These are phyloP conservation scores for Cladosporium sp. DNA, from an alignment of 2,329 filamentous ascomycete genomes.

Conservation along the genomic window DNA sequence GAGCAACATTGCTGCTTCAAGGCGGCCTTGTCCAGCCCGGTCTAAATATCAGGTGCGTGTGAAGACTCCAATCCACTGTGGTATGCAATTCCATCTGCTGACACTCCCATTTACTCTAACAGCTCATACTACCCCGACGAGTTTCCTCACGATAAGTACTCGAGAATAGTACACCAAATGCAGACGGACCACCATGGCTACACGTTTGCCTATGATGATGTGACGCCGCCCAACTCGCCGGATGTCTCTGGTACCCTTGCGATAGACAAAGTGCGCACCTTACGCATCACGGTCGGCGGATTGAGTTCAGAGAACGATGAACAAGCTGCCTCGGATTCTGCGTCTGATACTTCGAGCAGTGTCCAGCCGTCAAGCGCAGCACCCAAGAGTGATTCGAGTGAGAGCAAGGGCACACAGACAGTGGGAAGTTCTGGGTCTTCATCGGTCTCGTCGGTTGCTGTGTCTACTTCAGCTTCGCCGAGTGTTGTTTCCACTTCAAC, in stretches of 20 bases:
- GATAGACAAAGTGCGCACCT: conserved; percentile 50
- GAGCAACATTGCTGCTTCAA: conserved; percentile 59
- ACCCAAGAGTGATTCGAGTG: neutral
- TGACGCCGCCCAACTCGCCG: conserved; percentile 43
- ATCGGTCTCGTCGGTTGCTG: too few species aligned
- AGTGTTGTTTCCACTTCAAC: too few species aligned
- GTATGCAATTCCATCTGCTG: neutral
- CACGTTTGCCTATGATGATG: conserved; percentile 66
- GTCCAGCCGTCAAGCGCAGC: neutral
- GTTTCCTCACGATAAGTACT: conserved; percentile 48
- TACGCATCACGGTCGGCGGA: conserved; percentile 16
- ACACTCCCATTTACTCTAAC: neutral
- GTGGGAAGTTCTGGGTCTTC: neutral
- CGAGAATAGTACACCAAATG: conserved; percentile 56
- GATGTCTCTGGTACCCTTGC: conserved; percentile 40
- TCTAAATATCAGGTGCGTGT: conserved; percentile 19
- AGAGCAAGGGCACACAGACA: neutral
- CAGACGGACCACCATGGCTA: conserved; percentile 60
- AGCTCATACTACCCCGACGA: conserved; percentile 41
- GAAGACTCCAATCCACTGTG: neutral
- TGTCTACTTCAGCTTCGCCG: too few species aligned
- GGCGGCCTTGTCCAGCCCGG: conserved; percentile 48
- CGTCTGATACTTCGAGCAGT: neutral
- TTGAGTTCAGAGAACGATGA: neutral
- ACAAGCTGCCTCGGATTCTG: neutral